phyloP scores from a whole-genome alignment of 257 asterid species.

The Paraleonurus japonicus region DNA sequence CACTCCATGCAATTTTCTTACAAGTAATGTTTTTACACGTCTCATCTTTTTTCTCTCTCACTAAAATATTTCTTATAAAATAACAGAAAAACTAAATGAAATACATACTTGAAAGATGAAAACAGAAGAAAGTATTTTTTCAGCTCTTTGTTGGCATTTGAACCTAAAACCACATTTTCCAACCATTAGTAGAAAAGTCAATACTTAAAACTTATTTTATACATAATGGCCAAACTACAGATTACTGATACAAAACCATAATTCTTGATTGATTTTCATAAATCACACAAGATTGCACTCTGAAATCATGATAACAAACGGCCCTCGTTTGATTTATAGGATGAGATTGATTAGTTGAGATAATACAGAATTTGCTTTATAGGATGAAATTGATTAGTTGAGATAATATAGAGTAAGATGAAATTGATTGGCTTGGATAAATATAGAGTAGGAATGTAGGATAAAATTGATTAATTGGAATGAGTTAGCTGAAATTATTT shows the following conservation, averaged over 20 bases:
- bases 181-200: not conserved
- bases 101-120: not conserved
- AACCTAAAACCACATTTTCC: not conserved
- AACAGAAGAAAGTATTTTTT: not conserved
- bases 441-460: too few species aligned
- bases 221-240: too few species aligned
- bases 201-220: too few species aligned
- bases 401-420: too few species aligned
- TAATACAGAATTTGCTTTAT: too few species aligned
- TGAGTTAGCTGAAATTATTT: too few species aligned
- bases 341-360: too few species aligned
- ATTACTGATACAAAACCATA: not conserved
- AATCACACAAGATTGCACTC: not conserved
- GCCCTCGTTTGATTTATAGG: too few species aligned
- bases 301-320: not conserved
- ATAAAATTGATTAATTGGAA: too few species aligned
- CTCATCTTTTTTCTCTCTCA: not conserved
- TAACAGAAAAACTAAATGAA: not conserved
- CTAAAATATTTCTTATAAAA: not conserved
- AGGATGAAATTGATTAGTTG: too few species aligned
- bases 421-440: too few species aligned
- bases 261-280: not conserved
- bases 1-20: slow-evolving; percentile 9
- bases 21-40: not conserved
- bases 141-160: not conserved